A percentile compares a stretch with the other conserved stretches of the same genome.
Conservation (phyloP, 2,329 filamentous ascomycete species). For the Sarocladium oryzae region DNA sequence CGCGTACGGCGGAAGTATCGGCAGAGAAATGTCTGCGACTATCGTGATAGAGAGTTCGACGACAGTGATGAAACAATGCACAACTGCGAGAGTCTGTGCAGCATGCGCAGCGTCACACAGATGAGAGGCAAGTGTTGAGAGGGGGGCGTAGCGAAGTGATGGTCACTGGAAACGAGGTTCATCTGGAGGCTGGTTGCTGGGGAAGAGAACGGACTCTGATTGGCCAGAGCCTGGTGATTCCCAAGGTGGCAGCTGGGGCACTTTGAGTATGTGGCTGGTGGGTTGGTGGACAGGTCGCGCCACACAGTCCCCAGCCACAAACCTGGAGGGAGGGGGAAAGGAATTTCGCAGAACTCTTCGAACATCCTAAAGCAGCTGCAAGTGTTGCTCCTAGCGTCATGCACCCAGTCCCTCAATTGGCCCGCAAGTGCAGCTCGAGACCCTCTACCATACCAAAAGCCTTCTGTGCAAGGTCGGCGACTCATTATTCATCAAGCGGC, state of each 20-base stretch:
- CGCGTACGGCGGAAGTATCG: slow-evolving; percentile 1
- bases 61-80: background rate
- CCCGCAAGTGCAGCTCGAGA: too few relatives aligned
- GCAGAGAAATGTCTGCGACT: background rate
- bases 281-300: background rate
- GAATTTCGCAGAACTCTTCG: too few relatives aligned
- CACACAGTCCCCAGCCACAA: background rate
- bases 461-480: too few relatives aligned
- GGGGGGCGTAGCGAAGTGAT: background rate
- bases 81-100: background rate
- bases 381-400: too few relatives aligned
- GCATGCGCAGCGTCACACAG: background rate
- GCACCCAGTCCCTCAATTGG: too few relatives aligned
- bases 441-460: too few relatives aligned
- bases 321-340: background rate
- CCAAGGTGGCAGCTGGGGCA: background rate
- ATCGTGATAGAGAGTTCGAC: background rate
- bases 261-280: background rate
- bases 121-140: background rate
- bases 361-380: too few relatives aligned
- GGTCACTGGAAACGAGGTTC: slow-evolving; percentile 1
- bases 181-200: slow-evolving; percentile 9
- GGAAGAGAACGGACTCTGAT: slow-evolving; percentile 1
- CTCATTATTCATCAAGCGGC: too few relatives aligned
- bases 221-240: background rate